phyloP scores from a whole-genome alignment of 768 basidiomycete species.

The Cantharellus anzutake region DNA sequence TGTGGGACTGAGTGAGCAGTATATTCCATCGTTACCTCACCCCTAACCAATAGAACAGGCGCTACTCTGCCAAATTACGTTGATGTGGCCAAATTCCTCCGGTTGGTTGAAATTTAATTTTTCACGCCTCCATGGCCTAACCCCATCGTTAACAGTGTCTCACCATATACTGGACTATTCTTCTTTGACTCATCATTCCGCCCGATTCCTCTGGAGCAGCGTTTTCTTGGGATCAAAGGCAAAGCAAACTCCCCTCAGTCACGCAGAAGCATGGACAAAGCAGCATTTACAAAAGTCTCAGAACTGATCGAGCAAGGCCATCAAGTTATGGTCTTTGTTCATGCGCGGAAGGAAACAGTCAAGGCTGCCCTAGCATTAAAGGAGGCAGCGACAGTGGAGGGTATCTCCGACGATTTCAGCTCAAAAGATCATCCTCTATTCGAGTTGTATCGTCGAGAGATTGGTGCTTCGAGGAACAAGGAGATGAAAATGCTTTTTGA shows the following conservation, averaged over 20 bases:
- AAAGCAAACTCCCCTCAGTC: constrained; percentile 56
- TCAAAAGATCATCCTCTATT: constrained; percentile 67
- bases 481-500: constrained; percentile 95
- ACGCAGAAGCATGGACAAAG: constrained; percentile 73
- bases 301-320: constrained; percentile 80
- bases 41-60: constrained; percentile 1
- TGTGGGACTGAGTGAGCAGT: constrained; percentile 53
- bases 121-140: background rate
- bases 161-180: constrained; percentile 71
- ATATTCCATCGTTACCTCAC: background rate
- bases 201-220: constrained; percentile 91
- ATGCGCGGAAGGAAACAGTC: constrained; percentile 95
- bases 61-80: constrained; percentile 95
- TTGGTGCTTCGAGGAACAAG: constrained; percentile 73
- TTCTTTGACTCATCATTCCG: constrained; percentile 97
- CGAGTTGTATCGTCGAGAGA: constrained; percentile 51
- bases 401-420: constrained; percentile 55
- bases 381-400: constrained; percentile 57
- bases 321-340: constrained; percentile 99
- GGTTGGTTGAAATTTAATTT: constrained; percentile 26
- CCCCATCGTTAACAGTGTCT: constrained; percentile 37
- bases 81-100: constrained; percentile 87
- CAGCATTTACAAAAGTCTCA: constrained; percentile 79
- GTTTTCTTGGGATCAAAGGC: constrained; percentile 85
- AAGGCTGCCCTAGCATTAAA: constrained; percentile 68